Conservation (phyloP, 139 green algal species). For the Haematococcus sp. region DNA sequence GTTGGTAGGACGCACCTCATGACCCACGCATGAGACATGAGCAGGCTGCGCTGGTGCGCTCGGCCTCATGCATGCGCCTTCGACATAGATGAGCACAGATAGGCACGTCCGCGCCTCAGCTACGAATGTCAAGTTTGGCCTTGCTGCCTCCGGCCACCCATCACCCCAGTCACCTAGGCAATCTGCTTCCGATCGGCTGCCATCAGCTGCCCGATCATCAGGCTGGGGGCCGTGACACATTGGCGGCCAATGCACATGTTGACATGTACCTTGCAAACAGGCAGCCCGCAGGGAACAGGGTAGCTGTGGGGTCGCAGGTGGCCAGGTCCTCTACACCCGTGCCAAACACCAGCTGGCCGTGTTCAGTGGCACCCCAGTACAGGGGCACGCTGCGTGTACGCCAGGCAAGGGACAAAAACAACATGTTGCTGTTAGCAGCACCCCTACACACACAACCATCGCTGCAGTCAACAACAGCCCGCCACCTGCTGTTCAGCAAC, state of each 20-base stretch:
- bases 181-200: too few species aligned
- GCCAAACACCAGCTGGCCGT: constrained; percentile 65
- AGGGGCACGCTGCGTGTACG: constrained; percentile 46
- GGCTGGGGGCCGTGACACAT: too few species aligned
- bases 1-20: too few species aligned
- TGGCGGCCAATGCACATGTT: too few species aligned
- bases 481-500: too few species aligned
- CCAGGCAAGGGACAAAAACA: constrained; percentile 19
- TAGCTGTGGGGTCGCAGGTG: constrained; percentile 60
- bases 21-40: neutral
- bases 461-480: too few species aligned
- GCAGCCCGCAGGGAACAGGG: constrained; percentile 54
- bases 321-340: constrained; percentile 48
- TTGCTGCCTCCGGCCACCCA: too few species aligned
- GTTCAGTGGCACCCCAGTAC: constrained; percentile 63
- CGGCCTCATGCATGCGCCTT: neutral
- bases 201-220: too few species aligned
- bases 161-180: too few species aligned
- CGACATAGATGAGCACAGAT: neutral
- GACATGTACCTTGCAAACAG: constrained; percentile 20
- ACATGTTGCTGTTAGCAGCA: neutral
- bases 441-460: neutral
- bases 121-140: too few species aligned
- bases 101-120: too few species aligned
- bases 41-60: neutral